phyloP scores from a whole-genome alignment of 2,329 filamentous ascomycete species.

The Westerdykella aurantiaca region DNA sequence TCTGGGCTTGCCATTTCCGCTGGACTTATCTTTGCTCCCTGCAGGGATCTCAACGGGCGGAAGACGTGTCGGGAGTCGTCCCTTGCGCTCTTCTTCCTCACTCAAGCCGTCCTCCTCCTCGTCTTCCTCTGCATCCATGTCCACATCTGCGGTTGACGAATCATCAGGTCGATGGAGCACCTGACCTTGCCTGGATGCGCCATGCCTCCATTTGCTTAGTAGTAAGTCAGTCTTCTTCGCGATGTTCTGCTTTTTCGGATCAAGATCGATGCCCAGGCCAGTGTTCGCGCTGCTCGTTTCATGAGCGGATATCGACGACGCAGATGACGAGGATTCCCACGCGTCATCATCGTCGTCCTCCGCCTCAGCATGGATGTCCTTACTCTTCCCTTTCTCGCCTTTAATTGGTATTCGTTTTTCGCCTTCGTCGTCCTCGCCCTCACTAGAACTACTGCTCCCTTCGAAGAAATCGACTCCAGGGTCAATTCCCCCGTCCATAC shows the following conservation, averaged over 20 bases:
- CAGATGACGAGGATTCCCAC: too few relatives aligned
- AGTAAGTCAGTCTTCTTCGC: too few relatives aligned
- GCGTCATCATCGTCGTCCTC: not conserved
- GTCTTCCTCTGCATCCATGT: too few relatives aligned
- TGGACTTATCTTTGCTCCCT: not conserved
- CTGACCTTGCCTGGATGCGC: too few relatives aligned
- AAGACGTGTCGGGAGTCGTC: slow-evolving; percentile 3
- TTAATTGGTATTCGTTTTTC: slow-evolving; percentile 8
- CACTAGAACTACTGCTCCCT: slow-evolving; percentile 11
- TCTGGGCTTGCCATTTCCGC: slow-evolving; percentile 3
- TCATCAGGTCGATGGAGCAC: not conserved
- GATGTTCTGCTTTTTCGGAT: too few relatives aligned
- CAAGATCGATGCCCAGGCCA: too few relatives aligned
- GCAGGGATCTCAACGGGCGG: not conserved
- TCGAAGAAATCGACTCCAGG: slow-evolving; percentile 28
- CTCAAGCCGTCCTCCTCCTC: too few relatives aligned
- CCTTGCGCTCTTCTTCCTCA: not conserved
- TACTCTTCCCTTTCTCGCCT: too few relatives aligned
- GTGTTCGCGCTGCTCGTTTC: too few relatives aligned
- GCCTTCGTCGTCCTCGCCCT: slow-evolving; percentile 8
- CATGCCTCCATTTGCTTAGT: too few relatives aligned
- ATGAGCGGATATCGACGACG: too few relatives aligned
- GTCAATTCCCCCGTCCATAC: slow-evolving; percentile 16
- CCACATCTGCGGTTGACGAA: too few relatives aligned
- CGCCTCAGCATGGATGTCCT: not conserved